Evolutionary conservation across 495 filamentous ascomycete genomes (phyloP).

Genomic region (Polyplosphaeria fusca): DNA sequence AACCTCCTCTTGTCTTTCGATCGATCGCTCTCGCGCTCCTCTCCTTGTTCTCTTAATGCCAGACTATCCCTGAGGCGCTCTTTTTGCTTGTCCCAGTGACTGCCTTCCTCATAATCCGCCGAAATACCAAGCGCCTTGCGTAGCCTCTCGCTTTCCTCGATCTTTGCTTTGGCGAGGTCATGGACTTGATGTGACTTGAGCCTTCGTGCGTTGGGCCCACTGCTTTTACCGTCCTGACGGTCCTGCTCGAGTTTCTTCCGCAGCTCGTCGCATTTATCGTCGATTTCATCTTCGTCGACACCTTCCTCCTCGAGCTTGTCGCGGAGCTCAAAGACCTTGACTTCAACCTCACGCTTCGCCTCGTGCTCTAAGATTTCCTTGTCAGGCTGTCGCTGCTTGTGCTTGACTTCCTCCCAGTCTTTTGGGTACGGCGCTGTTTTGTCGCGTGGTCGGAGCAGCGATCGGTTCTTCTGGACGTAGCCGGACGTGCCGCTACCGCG

Average conservation of each 20-base stretch:
- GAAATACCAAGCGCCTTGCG: constrained; percentile 84
- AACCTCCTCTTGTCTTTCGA: constrained; percentile 5
- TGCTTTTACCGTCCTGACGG: constrained; percentile 45
- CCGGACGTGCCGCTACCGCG: constrained; percentile 93
- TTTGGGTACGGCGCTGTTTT: constrained; percentile 58
- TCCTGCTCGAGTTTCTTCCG: constrained; percentile 61
- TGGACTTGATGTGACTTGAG: constrained; percentile 93
- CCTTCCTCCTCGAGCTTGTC: constrained; percentile 89
- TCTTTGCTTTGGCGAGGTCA: constrained; percentile 93
- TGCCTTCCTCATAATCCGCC: constrained; percentile 82
- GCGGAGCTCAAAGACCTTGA: constrained; percentile 85
- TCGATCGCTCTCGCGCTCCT: not conserved
- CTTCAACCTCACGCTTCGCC: constrained; percentile 79
- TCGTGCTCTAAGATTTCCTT: constrained; percentile 92
- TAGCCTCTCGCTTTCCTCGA: constrained; percentile 87
- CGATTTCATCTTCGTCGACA: constrained; percentile 77
- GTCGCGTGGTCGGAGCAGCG: constrained; percentile 76
- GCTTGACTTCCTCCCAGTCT: constrained; percentile 58
- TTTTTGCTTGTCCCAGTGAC: constrained; percentile 69
- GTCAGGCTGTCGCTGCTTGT: constrained; percentile 81
- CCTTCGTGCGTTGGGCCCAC: constrained; percentile 46
- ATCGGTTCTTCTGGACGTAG: constrained; percentile 93
- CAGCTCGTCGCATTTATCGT: constrained; percentile 60
- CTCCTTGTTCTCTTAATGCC: constrained; percentile 37
- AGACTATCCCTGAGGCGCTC: constrained; percentile 63